Base-by-base conservation (phyloP, 768 basidiomycete genomes). In the Boletus rubroflammeus region DNA sequence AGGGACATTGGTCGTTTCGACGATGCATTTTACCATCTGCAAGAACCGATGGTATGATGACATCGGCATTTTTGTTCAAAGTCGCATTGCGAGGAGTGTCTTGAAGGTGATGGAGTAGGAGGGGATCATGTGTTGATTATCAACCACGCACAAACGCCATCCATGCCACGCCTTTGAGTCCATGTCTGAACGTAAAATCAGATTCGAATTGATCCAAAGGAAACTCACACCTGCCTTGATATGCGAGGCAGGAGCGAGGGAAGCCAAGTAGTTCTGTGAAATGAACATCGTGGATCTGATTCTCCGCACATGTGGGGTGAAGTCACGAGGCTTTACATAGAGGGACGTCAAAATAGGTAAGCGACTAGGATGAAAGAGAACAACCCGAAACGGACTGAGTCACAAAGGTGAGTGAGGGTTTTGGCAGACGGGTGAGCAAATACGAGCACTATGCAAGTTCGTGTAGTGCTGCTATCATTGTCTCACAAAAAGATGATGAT, bases 251-350 rank as follows among this genome's bases (percentile, higher is more conserved):
- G 51, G 57, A 62, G 55, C 56, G 47, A 67, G 60, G 61, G 54
- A 44, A 35, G 54, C 7, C 36, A 43, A 48, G 53, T 55, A 59
- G 46, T 42, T 55, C 9, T 49, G 55, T 55, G 62, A 59, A 61
- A 67, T 66, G 62, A 59, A 23, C 19, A 46, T 48, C 29, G 47
- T 53, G 50, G 14, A 63, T 56, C 58, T 58, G 66, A 68, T 68
- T 57, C 69, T 67, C 64, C 59, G 54, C 67, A 51, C 60, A 46
- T 58, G 64, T 57, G 69, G 67, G 64, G 69, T 55, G 56, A 28
- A 48, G 61, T 60, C 63, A 68, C 51, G 62, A 50, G 60, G 52
- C 0, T 32, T 52, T 14, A 48, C 54, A 63, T 47, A 17, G 60
- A 44, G 48, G 39, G 52, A 48, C 23, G 51, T 67, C 56, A 35